Percentiles rank a stretch among this genome's conserved stretches.
phyloP scores from a whole-genome alignment of 768 basidiomycete genomes.

The Termitomyces sp. region DNA sequence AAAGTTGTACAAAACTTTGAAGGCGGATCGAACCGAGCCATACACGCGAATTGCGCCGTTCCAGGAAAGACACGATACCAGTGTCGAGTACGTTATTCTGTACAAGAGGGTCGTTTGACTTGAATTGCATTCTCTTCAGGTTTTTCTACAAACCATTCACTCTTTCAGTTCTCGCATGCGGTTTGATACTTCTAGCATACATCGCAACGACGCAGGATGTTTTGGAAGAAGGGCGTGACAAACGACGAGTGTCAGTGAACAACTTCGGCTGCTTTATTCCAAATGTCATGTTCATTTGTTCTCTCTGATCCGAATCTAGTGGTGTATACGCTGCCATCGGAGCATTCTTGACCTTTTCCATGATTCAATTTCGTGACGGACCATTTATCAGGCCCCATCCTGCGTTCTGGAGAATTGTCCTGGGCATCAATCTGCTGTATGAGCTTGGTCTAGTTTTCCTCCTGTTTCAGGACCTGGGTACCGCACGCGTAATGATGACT shows the following conservation, averaged over 20 bases:
- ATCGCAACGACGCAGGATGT: constrained; percentile 82
- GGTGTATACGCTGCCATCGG: constrained; percentile 74
- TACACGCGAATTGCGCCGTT: constrained; percentile 84
- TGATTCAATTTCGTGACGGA: constrained; percentile 87
- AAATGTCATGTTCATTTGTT: not conserved
- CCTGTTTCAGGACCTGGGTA: constrained; percentile 79
- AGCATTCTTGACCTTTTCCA: constrained; percentile 77
- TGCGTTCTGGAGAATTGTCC: constrained; percentile 77
- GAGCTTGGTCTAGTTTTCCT: constrained; percentile 81
- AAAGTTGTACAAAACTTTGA: constrained; percentile 13
- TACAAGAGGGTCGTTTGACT: constrained; percentile 7
- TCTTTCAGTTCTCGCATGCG: constrained; percentile 65
- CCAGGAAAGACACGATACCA: constrained; percentile 80
- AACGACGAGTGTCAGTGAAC: constrained; percentile 67
- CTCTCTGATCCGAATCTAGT: constrained; percentile 32
- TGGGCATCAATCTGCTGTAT: constrained; percentile 81
- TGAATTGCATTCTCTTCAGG: constrained; percentile 32
- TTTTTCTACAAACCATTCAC: constrained; percentile 89
- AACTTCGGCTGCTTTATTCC: constrained; percentile 1
- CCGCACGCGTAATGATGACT: constrained; percentile 76
- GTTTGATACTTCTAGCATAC: constrained; percentile 70
- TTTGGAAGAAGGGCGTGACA: constrained; percentile 80
- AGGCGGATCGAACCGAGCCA: constrained; percentile 83
- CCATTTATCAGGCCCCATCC: constrained; percentile 89
- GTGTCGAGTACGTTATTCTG: constrained; percentile 60